Evolutionary conservation across 2,329 filamentous ascomycete species (phyloP), one percentile per base, ranked within the genome.

Genomic region (Penicillium fuscoglaucum): DNA sequence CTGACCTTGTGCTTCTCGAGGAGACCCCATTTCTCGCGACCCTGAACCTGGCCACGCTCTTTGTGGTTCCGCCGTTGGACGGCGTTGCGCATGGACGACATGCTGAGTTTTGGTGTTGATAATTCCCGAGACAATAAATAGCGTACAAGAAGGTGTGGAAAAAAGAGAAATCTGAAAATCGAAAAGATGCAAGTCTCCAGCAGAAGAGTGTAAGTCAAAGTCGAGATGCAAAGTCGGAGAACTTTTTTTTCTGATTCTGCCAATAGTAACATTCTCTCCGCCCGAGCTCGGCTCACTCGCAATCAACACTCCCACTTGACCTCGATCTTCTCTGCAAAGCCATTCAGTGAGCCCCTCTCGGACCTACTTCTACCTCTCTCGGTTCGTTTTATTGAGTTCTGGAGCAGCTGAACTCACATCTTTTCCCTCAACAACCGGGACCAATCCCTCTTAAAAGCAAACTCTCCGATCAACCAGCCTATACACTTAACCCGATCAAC

Each of bases 1-100:
- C 54, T 28, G 71, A 88, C 88, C 80, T 97, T 97, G 83, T 95
- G 90, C 80, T 99, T 98, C 76, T 98, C 95, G 61, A 98, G 87
- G 24, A 98, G 84, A 64, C 95, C 95, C 78, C 92, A 91, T 80
- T 91, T 91, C 65, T 88, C 81, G 53, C 95, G 90, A 72, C 93
- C 90, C 63, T 86, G 77, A 41, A 93, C 90, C 76, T 98, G 95
- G 37, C 90, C 90, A 68, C 95, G 89, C 82, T 98, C 95, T 68
- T 88, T 86, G 78, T 98, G 93, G 66, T 91, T 89, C 71, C 91
- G 91, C 77, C 91, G 86, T 68, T 91, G 86, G 61, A 93, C 84
- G 73, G 82, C 81, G 70, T 85, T 85, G 66, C 83, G 81, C 74
- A 85, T 79, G 39, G 83, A 83, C 26, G 83, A 85, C 83, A 85